These are phyloP conservation scores for Boletellus ananas DNA, from an alignment of 768 basidiomycete species.

Conservation along the genomic window DNA sequence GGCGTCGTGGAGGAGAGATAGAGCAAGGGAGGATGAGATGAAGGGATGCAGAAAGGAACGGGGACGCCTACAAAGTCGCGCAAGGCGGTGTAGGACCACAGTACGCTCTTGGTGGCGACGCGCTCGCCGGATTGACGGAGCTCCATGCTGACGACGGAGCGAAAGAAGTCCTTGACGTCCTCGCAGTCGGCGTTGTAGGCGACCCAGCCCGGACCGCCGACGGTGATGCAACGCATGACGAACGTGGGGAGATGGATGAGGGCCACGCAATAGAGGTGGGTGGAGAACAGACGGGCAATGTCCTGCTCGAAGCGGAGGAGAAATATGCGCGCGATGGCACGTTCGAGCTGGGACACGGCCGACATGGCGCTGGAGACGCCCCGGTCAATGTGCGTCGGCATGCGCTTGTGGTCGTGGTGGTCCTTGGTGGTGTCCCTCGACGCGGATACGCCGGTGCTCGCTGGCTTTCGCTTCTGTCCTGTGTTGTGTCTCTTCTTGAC, in stretches of 20 bases:
- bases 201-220: constrained; percentile 65
- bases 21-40: too few species aligned
- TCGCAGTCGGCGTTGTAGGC: constrained; percentile 64
- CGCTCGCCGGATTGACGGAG: constrained; percentile 74
- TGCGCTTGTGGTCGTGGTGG: constrained; percentile 32
- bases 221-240: constrained; percentile 58
- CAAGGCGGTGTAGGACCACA: constrained; percentile 77
- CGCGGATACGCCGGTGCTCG: constrained; percentile 23
- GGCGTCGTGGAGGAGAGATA: too few species aligned
- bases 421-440: constrained; percentile 18
- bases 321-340: constrained; percentile 63
- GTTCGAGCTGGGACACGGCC: constrained; percentile 64
- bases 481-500: constrained; percentile 60
- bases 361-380: constrained; percentile 53
- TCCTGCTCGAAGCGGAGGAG: constrained; percentile 71
- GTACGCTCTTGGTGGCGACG: constrained; percentile 73
- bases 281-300: constrained; percentile 70
- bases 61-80: constrained; percentile 61
- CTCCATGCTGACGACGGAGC: constrained; percentile 69
- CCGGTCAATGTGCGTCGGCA: constrained; percentile 51
- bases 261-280: constrained; percentile 60
- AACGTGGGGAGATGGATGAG: constrained; percentile 66
- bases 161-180: constrained; percentile 72
- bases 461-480: constrained; percentile 44
- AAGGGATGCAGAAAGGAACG: neutral